Base-by-base conservation (phyloP, 2,329 filamentous ascomycete genomes). In the Diaporthe citrichinensis region DNA sequence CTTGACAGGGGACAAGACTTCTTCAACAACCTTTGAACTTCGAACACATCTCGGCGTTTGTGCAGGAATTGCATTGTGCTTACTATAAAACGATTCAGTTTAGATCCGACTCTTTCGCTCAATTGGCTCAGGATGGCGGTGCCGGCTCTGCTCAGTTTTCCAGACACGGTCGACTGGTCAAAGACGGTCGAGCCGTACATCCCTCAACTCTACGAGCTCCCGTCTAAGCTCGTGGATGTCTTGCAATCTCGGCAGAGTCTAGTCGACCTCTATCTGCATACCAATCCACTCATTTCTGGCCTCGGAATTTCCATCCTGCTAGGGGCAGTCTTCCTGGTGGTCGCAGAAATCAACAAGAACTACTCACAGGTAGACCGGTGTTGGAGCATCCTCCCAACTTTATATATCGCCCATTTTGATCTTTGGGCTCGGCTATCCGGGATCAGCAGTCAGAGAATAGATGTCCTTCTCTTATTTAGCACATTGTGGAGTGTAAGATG, bases 321-420 rank as follows among this genome's bases (percentile, higher is more conserved):
- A n/a, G 92, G 92, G 1, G 89, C 89, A 7, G 81, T 97, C 39
- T 94, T 97, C 80, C 86, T 98, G 34, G 81, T 96, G 44, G 87
- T 92, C 7, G 94, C 95, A 1, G 96, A 98, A 84, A 85, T 95
- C 86, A 98, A 97, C 85, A 91, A 90, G 81, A 99, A 99, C 84
- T 98, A 96, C 84, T 98, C 96, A n/a, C 97, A 99, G 85, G 93
- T 99, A 57, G 97, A 99, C 84, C 92, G 97, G 67, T 86, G 93
- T 80, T 99, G 97, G 97, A 97, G 95, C 82, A 88, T 99, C 76
- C 86, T 99, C 69, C 97, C 97, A 1, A 93, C 94, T 10, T 81
- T 98, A 69, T 98, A 98, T 85, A 94, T 97, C 82, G 89, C 92
- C 8, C 96, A 99, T 84, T 97, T 94, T 82, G 90, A 92, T 51